A percentile compares a stretch with the other conserved stretches of the same genome.
Conservation (phyloP, 371 early-diverging fungal species). For the Mortierella sp. region DNA sequence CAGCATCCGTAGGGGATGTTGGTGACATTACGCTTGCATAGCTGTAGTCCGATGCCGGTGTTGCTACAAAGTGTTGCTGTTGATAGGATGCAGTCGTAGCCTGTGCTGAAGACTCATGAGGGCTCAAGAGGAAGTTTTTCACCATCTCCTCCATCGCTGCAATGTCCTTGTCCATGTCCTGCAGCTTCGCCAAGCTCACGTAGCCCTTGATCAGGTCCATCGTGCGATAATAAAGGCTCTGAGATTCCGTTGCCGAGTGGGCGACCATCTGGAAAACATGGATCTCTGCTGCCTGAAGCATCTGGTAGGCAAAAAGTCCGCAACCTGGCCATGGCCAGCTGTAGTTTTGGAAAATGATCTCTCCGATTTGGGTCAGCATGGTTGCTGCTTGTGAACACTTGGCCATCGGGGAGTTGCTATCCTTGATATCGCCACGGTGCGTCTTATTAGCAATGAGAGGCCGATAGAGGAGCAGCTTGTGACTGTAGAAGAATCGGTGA, state of each 20-base stretch:
- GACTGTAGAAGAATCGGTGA: conserved; percentile 51
- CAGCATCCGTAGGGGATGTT: conserved; percentile 35
- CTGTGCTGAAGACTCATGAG: conserved; percentile 5
- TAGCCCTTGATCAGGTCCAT: conserved; percentile 52
- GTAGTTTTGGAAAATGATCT: conserved; percentile 53
- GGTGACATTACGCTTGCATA: conserved; percentile 49
- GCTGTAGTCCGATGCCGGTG: conserved; percentile 50
- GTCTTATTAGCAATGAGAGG: conserved; percentile 42
- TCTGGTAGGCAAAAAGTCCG: conserved; percentile 53
- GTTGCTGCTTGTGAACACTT: conserved; percentile 41
- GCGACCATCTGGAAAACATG: conserved; percentile 53
- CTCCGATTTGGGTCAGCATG: conserved; percentile 49
- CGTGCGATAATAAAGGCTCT: conserved; percentile 41
- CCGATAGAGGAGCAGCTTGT: conserved; percentile 41
- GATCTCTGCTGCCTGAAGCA: conserved; percentile 52
- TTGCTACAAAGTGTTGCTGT: conserved; percentile 28
- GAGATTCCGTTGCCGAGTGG: conserved; percentile 29
- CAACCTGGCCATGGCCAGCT: conserved; percentile 55
- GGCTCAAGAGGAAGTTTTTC: conserved; percentile 36
- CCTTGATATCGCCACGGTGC: conserved; percentile 36
- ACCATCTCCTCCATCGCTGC: conserved; percentile 51
- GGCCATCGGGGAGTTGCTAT: conserved; percentile 36
- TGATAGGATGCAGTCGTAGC: conserved; percentile 3
- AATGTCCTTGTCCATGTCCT: conserved; percentile 41
- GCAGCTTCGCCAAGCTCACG: conserved; percentile 46